Evolutionary conservation across 768 basidiomycete species (phyloP).

Genomic region (Suillus decipiens): DNA sequence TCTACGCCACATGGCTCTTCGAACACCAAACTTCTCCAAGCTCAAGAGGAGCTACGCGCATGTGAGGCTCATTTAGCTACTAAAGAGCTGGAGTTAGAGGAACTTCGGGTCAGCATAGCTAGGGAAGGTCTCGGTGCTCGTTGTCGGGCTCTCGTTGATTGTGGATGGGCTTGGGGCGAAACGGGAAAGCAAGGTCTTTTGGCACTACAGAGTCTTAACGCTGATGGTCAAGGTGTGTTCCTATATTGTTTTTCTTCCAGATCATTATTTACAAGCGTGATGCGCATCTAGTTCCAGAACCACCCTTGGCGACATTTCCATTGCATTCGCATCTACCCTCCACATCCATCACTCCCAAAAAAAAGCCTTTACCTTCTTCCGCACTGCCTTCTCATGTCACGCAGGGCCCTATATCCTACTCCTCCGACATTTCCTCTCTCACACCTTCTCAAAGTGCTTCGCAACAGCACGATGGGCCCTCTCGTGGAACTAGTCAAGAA

Average conservation of each 20-base stretch:
- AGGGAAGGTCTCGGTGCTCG: slow-evolving; percentile 63
- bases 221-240: slow-evolving; percentile 10
- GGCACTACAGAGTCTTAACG: slow-evolving; percentile 22
- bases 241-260: not conserved
- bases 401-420: slow-evolving; percentile 26
- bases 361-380: slow-evolving; percentile 13
- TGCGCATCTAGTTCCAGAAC: not conserved
- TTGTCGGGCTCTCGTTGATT: slow-evolving; percentile 66
- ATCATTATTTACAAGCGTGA: not conserved
- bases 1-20: slow-evolving; percentile 22
- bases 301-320: slow-evolving; percentile 8
- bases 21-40: slow-evolving; percentile 54
- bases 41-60: slow-evolving; percentile 79
- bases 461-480: slow-evolving; percentile 39
- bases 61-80: slow-evolving; percentile 73
- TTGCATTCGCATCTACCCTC: slow-evolving; percentile 11
- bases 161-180: slow-evolving; percentile 68
- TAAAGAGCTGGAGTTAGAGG: slow-evolving; percentile 67
- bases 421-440: slow-evolving; percentile 63
- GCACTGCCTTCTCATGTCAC: slow-evolving; percentile 12
- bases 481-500: slow-evolving; percentile 20
- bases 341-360: slow-evolving; percentile 1
- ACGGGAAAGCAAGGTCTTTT: slow-evolving; percentile 62
- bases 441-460: slow-evolving; percentile 80
- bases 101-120: slow-evolving; percentile 53